Base-by-base conservation (phyloP, 495 filamentous ascomycete genomes). In the Opeltia flavorubescens region DNA sequence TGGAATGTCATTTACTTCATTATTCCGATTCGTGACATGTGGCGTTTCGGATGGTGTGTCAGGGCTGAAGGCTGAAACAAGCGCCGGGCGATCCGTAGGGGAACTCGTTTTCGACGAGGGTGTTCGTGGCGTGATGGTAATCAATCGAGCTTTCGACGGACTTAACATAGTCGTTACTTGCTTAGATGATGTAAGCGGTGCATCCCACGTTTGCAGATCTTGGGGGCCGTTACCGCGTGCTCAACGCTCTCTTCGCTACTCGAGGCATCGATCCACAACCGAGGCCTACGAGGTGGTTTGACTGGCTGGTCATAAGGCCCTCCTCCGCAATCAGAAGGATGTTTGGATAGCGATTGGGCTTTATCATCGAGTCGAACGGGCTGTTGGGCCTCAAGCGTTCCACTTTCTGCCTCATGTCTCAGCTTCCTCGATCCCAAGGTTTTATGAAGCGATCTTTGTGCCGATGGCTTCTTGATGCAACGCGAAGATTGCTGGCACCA, bases 161-260 rank as follows among this genome's bases (percentile, higher is more conserved):
- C 50, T 56, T n/a, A 24, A 34, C 26, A 55, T 35, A 24, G 34
- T 49, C 21, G 42, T 43, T 42, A 47, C 27, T 26, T 52, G 53
- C 53, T 55, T 26, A 24, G 23, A 33, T 17, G 30, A 36, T 11
- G 25, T 45, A 13, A 48, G 46, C 13, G 25, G 2, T 36, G 12
- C 9, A 30, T 28, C 42, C 21, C 17, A 4, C n/a, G 2, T 9
- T 20, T 17, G 18, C 2, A n/a, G 31, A 34, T 18, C 17, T 18
- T 4, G 20, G 26, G 17, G 41, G 9, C 24, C 24, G 26, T 44
- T 36, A 53, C 53, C 30, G 47, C 47, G 36, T 50, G 25, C 30
- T 53, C 43, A 35, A 52, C 50, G 20, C 21, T 42, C 23, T 50
- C 53, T 15, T 40, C 46, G 4, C 27, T 35, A 24, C 51, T 46